Evolutionary conservation across 2,329 filamentous ascomycete genomes (phyloP).

Genomic region (Neonectria ditissima): DNA sequence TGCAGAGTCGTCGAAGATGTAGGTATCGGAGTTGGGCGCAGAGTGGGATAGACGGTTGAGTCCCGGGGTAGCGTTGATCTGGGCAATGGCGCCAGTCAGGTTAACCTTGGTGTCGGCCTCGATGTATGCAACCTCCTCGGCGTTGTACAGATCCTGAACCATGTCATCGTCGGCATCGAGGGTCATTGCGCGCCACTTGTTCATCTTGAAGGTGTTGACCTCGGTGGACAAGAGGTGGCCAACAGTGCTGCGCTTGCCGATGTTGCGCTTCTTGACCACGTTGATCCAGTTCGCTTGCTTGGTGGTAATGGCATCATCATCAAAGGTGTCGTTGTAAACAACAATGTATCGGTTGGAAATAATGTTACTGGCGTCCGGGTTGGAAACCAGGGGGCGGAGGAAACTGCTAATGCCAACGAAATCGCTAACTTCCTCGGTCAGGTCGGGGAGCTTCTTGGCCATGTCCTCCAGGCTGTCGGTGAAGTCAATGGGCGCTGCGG

Average conservation of each 20-base stretch:
- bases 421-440: constrained; percentile 23
- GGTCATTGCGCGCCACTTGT: constrained; percentile 64
- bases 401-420: constrained; percentile 44
- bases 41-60: constrained; percentile 65
- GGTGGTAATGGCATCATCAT: constrained; percentile 59
- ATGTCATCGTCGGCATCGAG: constrained; percentile 64
- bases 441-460: constrained; percentile 28
- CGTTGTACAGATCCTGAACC: constrained; percentile 61
- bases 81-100: constrained; percentile 57
- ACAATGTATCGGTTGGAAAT: constrained; percentile 72
- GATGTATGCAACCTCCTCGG: constrained; percentile 63
- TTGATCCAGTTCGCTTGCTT: constrained; percentile 62
- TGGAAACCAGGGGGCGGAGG: constrained; percentile 58
- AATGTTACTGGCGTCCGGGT: constrained; percentile 60
- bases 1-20: constrained; percentile 63
- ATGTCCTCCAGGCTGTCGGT: constrained; percentile 32
- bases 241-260: constrained; percentile 62
- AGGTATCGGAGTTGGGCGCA: constrained; percentile 46
- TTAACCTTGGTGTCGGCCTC: constrained; percentile 65
- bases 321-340: constrained; percentile 69
- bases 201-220: constrained; percentile 61
- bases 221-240: constrained; percentile 62
- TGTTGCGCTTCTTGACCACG: constrained; percentile 67
- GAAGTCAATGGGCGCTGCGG: constrained; percentile 41
- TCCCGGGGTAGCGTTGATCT: constrained; percentile 66